Evolutionary conservation across 495 filamentous ascomycete species (phyloP), one percentile per base, ranked within the genome.

Genomic region (Trypethelium eluteriae): DNA sequence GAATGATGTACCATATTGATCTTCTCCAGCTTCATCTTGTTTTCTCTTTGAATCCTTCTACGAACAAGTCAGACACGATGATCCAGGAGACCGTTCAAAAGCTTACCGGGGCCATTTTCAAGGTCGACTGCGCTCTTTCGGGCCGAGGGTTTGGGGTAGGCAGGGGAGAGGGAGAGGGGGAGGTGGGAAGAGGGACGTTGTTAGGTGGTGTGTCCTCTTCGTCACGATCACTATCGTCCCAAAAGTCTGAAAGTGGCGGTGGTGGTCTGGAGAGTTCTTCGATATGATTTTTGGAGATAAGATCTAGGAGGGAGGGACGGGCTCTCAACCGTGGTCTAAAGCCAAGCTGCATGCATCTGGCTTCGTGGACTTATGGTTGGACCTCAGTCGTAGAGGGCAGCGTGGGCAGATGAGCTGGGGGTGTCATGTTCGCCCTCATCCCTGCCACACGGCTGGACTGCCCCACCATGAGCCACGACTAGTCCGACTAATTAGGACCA

Each of bases 221-320:
- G 65, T 70, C 63, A 63, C 25, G 25, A 25, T 25, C 25, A 25
- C 53, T 36, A 34, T 64, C 25, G 66, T 35, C 56, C 46, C 47
- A 50, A n/a, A 18, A 44, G 2, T 49, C 12, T 39, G 18, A 39
- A 67, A 35, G 61, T 36, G 67, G 67, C 53, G 50, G 68, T 41
- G 62, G 56, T 63, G 47, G 18, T 63, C 44, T 56, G 9, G 69
- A 69, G 70, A 73, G 69, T 57, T 64, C 67, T 69, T 77, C 76
- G 68, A 71, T 75, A 72, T 74, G 72, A 18, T 74, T 67, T 71
- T 80, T 77, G 71, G 79, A 79, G 71, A 92, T 81, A 70, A 93
- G 80, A 64, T 91, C 87, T 75, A 90, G 82, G 70, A 91, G 79
- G 62, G 89, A 93, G 64, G 86, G 85, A 73, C 88, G 87, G 76